A percentile compares a stretch with the other conserved stretches of the same genome.
phyloP scores from a whole-genome alignment of 768 basidiomycete genomes.

The Termitomyces sp. region DNA sequence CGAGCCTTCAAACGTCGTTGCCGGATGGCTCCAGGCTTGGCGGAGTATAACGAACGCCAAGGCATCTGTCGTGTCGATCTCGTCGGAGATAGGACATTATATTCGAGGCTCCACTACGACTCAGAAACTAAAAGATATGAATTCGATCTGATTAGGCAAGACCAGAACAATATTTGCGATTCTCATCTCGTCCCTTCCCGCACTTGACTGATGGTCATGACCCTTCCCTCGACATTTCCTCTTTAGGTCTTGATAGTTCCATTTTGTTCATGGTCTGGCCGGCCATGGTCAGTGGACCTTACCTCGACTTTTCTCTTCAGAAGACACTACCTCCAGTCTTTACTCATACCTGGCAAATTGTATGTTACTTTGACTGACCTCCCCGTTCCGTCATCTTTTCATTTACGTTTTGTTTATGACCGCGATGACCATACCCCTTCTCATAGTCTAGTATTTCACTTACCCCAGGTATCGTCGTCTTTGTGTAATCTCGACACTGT shows the following conservation, averaged over 20 bases:
- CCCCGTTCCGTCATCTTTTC: neutral
- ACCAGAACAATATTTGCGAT: neutral
- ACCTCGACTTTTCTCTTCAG: neutral
- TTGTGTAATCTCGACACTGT: slow-evolving; percentile 5
- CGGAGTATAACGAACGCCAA: slow-evolving; percentile 37
- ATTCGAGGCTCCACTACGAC: slow-evolving; percentile 40
- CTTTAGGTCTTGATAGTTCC: neutral
- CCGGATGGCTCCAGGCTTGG: slow-evolving; percentile 36
- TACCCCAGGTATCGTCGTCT: neutral
- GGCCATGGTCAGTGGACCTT: neutral
- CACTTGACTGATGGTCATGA: neutral
- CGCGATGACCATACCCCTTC: neutral
- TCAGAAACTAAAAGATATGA: slow-evolving; percentile 1
- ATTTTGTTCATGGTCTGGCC: neutral
- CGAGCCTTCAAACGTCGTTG: slow-evolving; percentile 46
- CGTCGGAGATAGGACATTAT: slow-evolving; percentile 48
- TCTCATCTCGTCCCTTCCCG: neutral
- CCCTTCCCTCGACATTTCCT: neutral
- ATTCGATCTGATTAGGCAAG: slow-evolving; percentile 1
- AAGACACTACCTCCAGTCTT: neutral
- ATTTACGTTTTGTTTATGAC: neutral
- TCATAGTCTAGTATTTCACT: neutral
- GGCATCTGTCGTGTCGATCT: slow-evolving; percentile 59
- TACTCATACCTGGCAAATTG: no score
- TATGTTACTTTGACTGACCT: neutral